Base-by-base conservation (phyloP, 441 rosid genomes). In the Aquilaria agallochum region DNA sequence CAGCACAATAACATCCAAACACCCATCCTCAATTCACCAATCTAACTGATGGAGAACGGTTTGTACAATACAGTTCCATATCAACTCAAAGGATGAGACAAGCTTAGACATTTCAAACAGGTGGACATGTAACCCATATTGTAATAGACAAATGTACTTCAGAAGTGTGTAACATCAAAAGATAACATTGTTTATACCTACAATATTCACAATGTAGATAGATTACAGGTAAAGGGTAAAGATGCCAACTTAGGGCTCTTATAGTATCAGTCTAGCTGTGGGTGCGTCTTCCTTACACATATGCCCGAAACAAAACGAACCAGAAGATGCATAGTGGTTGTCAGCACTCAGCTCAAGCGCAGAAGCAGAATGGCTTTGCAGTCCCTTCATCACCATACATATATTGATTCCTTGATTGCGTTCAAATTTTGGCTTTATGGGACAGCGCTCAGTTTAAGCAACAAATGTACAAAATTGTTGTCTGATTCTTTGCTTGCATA, bases 281-380 rank as follows among this genome's bases (percentile, higher is more conserved):
- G 64, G 74, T 10, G 65, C 60, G 76, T 66, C 62, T 68, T 70
- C 27, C 74, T 64, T 65, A 66, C 76, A 71, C 82, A 76, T 74
- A 75, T 75, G 80, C 79, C 83, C 54, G 68, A 64, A 65, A 68
- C 34, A 64, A 68, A 75, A 79, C 75, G 74, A 63, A 69, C 64
- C 75, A 75, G 80, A 81, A 72, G 81, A 75, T 79, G 85, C 79
- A 66, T 72, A 63, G 76, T 53, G 36, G 64, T 40, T 34, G 61
- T 64, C 58, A 20, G 27, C 27, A 20, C 27, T 20, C 27, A 46
- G 56, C 57, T 66, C 57, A 64, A 56, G 71, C 64, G 63, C 70
- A 33, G 3, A 30, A 62, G 40, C 60, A 32, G 55, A 66, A 48
- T 51, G 47, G 20, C 58, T 67, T 20, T 44, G 64, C 67, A 20